Evolutionary conservation across 225 moss, liverwort and hornwort species (phyloP), one percentile per base, ranked within the genome.

Genomic region (Climacium dendroides): DNA sequence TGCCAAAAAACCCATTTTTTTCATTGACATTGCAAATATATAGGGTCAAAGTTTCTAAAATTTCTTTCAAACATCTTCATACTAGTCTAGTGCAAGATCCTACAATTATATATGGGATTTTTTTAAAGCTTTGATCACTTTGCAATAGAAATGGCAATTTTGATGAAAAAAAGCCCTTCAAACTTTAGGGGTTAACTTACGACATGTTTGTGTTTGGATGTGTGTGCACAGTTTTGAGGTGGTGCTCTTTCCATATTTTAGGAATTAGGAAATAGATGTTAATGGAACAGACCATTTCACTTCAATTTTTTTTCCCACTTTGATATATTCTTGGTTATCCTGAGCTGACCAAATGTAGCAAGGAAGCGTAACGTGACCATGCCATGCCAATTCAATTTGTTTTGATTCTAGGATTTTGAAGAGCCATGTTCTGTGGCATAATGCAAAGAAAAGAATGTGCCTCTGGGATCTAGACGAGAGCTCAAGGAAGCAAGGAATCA

Each of bases 31-130:
- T 2, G 5, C 13, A 39, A 39, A 69, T 39, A 39, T 71, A 15
- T 0, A 0, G 0, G 16, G 16, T 43, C 15, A 43, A 28, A 43
- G 3, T 43, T 28, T 70, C 0, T 41, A 0, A 9, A 67, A 26
- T 28, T 43, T 25, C 5, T 70, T 41, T 10, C 6, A 17, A 6
- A 72, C 18, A 18, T 18, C 17, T 45, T 45, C 6, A 29, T 29
- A 45, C 29, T 45, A 29, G 45, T 72, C 6, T 71, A 66, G 43
- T 70, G 9, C 15, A 70, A 41, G 16, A 41, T 71, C 9, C 26
- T 3, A 71, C 1, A 71, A 5, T 71, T 71, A 26, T 8, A 26
- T 9, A 16, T 43, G 15, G 6, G 0, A 15, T 9, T 11, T 28
- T 8, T 7, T 5, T 4, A 41, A 8, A 15, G 3, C 1, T 41